A percentile compares a stretch with the other conserved stretches of the same genome.
Evolutionary conservation across 352 stramenopile genomes (phyloP).

Genomic region (Pythium monospermum): DNA sequence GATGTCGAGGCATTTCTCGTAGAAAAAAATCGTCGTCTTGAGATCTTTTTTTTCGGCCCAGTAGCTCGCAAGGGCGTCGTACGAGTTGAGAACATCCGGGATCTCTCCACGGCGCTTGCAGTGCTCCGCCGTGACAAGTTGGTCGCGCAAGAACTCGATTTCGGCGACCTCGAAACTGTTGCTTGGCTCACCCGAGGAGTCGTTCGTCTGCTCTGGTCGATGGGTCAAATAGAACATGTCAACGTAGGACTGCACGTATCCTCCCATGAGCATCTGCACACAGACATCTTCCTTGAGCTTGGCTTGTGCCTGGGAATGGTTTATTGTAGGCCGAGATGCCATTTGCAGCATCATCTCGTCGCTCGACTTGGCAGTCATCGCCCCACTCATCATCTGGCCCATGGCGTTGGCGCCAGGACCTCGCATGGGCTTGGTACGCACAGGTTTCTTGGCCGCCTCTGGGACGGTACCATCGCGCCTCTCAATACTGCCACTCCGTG

Average conservation of each 20-base stretch:
- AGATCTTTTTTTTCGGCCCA: conserved; percentile 74
- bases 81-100: conserved; percentile 74
- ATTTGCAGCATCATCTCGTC: conserved; percentile 14
- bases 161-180: conserved; percentile 37
- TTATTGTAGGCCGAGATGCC: conserved; percentile 4
- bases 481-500: conserved; percentile 4
- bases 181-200: conserved; percentile 15
- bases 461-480: conserved; percentile 22
- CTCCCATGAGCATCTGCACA: conserved; percentile 81
- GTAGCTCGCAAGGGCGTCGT: conserved; percentile 75
- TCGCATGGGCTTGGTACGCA: conserved; percentile 60
- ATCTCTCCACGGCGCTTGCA: conserved; percentile 87
- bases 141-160: conserved; percentile 86
- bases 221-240: conserved; percentile 94
- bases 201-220: conserved; percentile 30
- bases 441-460: conserved; percentile 41
- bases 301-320: conserved; percentile 32
- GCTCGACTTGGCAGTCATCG: conserved; percentile 1
- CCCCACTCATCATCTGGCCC: not conserved
- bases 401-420: conserved; percentile 14
- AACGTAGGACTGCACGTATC: conserved; percentile 92
- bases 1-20: conserved; percentile 92
- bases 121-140: conserved; percentile 83
- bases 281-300: conserved; percentile 80
- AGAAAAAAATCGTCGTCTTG: conserved; percentile 91